Evolutionary conservation across 2,329 filamentous ascomycete genomes (phyloP), one percentile per base, ranked within the genome.

Genomic region (Hortaea sp.): DNA sequence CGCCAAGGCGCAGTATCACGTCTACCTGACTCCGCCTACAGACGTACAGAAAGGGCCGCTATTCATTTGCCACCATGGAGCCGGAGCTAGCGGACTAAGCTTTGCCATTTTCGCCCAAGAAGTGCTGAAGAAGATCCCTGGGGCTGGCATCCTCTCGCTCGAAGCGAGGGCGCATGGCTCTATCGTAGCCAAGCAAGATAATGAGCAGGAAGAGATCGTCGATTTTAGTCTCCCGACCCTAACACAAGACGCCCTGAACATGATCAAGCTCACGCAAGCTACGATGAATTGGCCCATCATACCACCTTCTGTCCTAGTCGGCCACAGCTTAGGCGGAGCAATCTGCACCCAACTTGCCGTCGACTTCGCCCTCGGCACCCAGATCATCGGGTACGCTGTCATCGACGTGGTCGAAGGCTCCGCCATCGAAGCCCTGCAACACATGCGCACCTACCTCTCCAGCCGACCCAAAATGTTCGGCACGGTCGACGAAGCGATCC

Each of bases 391-490:
- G 13, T 95, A 90, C 66, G 86, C 82, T 3, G 89, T 97, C 6
- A 73, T 98, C 11, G 92, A 98, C 66, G 88, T 98, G 4, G 92
- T 98, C 29, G 92, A 98, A 67, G 78, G 92, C 7, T 94, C 87
- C 0, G 92, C 92, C 31, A 90, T 98, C 66, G 92, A 97, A 63
- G 90, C 92, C 2, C 74, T 98, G 44, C 82, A 88, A 64, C 89
- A 85, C 65, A 98, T 98, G 92, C 84, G 92, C 55, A 84, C 82
- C 3, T 95, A 95, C 64, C 76, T 98, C 13, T 82, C 85, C 1
- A 88, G 83, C 4, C 77, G 92, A 20, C 92, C 92, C 0, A 71
- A 73, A 6, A 79, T 81, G 1, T 98, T 98, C 59, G 72, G 79
- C n/a, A 84, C 80, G 9, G 57, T 95, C 12, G 75, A 84, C 52